phyloP scores from a whole-genome alignment of 2,329 filamentous ascomycete species.

The Ascochyta lentis region DNA sequence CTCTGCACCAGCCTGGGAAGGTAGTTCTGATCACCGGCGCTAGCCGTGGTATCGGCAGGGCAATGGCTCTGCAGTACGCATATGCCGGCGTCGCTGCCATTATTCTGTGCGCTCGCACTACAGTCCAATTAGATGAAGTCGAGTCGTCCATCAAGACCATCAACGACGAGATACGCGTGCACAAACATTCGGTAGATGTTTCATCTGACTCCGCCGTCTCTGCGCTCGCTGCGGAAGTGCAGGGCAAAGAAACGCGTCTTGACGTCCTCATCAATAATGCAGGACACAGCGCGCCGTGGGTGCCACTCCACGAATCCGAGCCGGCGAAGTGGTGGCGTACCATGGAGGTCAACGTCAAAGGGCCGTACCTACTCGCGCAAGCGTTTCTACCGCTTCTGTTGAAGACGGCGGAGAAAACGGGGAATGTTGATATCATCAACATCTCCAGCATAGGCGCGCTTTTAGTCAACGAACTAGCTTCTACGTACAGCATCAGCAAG shows the following conservation, averaged over 20 bases:
- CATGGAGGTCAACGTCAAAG: constrained; percentile 59
- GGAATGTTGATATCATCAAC: constrained; percentile 50
- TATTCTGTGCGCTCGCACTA: constrained; percentile 60
- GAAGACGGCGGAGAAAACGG: constrained; percentile 21
- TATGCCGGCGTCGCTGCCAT: constrained; percentile 60
- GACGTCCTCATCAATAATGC: constrained; percentile 60
- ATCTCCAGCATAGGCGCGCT: constrained; percentile 55
- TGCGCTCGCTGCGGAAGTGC: constrained; percentile 42
- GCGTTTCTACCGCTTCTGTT: constrained; percentile 55
- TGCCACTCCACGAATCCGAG: constrained; percentile 43
- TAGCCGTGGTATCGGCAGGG: constrained; percentile 61
- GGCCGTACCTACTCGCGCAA: constrained; percentile 54
- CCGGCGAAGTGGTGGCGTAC: constrained; percentile 51
- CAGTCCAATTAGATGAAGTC: constrained; percentile 45
- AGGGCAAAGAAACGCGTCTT: constrained; percentile 32
- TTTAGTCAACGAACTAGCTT: constrained; percentile 1
- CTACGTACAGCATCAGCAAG: constrained; percentile 57
- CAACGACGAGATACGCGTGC: constrained; percentile 51
- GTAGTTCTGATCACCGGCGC: constrained; percentile 63
- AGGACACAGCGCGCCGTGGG: constrained; percentile 44
- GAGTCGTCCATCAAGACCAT: constrained; percentile 48
- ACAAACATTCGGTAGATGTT: constrained; percentile 55
- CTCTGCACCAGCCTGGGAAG: constrained; percentile 49
- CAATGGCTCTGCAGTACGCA: constrained; percentile 62
- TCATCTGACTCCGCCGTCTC: constrained; percentile 47